Base-by-base conservation (phyloP, 2,329 filamentous ascomycete genomes). In the Chalaropsis ovoidea region DNA sequence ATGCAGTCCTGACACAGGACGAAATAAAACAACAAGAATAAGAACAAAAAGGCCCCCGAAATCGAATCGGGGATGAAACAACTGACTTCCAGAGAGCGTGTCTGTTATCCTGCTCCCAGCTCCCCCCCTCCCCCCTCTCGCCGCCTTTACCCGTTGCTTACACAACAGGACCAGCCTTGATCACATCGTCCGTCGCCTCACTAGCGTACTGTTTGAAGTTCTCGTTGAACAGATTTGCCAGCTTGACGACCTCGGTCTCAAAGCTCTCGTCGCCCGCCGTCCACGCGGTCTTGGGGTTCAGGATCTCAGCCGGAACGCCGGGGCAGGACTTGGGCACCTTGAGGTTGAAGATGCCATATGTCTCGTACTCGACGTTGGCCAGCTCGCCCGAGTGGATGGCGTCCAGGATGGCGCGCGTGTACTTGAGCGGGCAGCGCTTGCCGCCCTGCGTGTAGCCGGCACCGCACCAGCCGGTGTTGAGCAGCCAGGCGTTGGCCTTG, bases 401-500 rank as follows among this genome's bases (percentile, higher is more conserved):
- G 77, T 99, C 93, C 72, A 99, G 86, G 76, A 99, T 97, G 73
- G 94, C 93, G 73, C 94, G 92, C 47, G 94, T 99, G 82, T 97
- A 99, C 81, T 96, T 96, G 76, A 97, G 84, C 49, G 93, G 93
- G 85, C 93, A 97, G 72, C 93, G 89, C 85, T 95, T 95, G 77
- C 92, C 92, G 70, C 92, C 93, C 73, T 91, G 94, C 72, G 87
- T 86, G 73, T 88, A 89, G 74, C 90, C 90, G 72, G 92, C 92
- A 74, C 92, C 92, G 75, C 95, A 91, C 92, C 92, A 96, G 72
- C 92, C 92, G 72, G 92, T 96, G 87, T 96, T 96, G 77, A 99
- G 87, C 71, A 99, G 83, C 94, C 94, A 99, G 72, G 93, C 94
- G 76, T 96, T 95, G 78, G 91, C 88, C 73, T 91, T 89, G 86